Evolutionary conservation across 148 eudicot genomes (phyloP).

Genomic region (Rhododendron molle): DNA sequence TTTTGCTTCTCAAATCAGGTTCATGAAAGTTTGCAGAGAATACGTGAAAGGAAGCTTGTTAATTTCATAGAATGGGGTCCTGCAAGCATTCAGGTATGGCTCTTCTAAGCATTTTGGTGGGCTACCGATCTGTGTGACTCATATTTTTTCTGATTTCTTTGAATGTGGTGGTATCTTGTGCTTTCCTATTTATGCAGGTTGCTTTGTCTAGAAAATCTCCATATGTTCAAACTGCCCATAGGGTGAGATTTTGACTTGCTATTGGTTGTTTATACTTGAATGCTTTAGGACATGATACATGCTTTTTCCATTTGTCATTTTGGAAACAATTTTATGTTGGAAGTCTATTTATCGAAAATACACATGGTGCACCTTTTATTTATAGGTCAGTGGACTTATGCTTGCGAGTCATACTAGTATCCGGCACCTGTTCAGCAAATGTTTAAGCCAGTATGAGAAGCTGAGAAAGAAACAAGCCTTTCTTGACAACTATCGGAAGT

Average conservation of each 20-base stretch:
- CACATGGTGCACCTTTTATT: neutral
- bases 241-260: slow-evolving; percentile 43
- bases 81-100: slow-evolving; percentile 90
- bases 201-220: slow-evolving; percentile 98
- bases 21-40: slow-evolving; percentile 96
- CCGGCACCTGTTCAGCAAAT: slow-evolving; percentile 87
- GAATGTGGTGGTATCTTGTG: neutral
- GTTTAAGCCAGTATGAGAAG: slow-evolving; percentile 85
- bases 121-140: neutral
- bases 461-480: slow-evolving; percentile 97
- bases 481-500: slow-evolving; percentile 91
- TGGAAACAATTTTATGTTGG: neutral
- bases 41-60: slow-evolving; percentile 94
- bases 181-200: slow-evolving; percentile 47
- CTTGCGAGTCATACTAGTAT: slow-evolving; percentile 95
- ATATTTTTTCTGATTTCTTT: neutral
- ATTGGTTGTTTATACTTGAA: neutral
- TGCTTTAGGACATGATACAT: neutral
- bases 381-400: slow-evolving; percentile 96
- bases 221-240: slow-evolving; percentile 92
- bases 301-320: slow-evolving; percentile 2
- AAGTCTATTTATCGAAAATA: neutral
- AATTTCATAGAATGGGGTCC: slow-evolving; percentile 99
- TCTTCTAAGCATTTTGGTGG: neutral
- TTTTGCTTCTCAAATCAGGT: slow-evolving; percentile 39